These are phyloP conservation scores for Magnolia kwangsiensis DNA, from an alignment of 164 flowering plant species.

Conservation along the genomic window DNA sequence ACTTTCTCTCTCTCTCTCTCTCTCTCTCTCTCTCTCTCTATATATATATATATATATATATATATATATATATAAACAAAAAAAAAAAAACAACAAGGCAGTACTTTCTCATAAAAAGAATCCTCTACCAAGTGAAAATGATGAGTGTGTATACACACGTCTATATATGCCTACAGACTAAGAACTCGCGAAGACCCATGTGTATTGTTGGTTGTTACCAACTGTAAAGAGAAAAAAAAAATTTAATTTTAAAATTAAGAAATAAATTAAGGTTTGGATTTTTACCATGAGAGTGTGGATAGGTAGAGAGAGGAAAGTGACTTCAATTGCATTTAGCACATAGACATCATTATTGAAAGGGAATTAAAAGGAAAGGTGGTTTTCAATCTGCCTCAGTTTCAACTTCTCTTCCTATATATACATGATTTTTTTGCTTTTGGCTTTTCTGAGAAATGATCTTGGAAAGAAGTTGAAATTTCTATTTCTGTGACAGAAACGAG, in stretches of 20 bases:
- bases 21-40: too few species aligned
- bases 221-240: slow-evolving; percentile 25
- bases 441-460: slow-evolving; percentile 37
- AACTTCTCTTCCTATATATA: slow-evolving; percentile 24
- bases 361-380: slow-evolving; percentile 33
- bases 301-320: slow-evolving; percentile 20
- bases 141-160: too few species aligned
- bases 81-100: too few species aligned
- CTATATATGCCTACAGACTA: too few species aligned
- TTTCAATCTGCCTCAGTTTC: slow-evolving; percentile 20
- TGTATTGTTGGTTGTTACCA: too few species aligned
- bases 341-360: slow-evolving; percentile 44
- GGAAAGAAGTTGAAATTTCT: slow-evolving; percentile 28
- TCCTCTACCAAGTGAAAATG: too few species aligned
- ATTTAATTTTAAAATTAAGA: slow-evolving; percentile 6
- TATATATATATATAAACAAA: too few species aligned
- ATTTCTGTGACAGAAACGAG: slow-evolving; percentile 21
- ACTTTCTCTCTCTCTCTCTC: too few species aligned
- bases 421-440: slow-evolving; percentile 30
- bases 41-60: too few species aligned
- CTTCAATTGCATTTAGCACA: slow-evolving; percentile 20
- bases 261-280: background rate
- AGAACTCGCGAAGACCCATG: too few species aligned
- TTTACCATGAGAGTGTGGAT: slow-evolving; percentile 21
- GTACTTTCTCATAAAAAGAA: too few species aligned